These are phyloP conservation scores for Kingdonia uniflora DNA, from an alignment of 164 flowering plant species.

Conservation along the genomic window DNA sequence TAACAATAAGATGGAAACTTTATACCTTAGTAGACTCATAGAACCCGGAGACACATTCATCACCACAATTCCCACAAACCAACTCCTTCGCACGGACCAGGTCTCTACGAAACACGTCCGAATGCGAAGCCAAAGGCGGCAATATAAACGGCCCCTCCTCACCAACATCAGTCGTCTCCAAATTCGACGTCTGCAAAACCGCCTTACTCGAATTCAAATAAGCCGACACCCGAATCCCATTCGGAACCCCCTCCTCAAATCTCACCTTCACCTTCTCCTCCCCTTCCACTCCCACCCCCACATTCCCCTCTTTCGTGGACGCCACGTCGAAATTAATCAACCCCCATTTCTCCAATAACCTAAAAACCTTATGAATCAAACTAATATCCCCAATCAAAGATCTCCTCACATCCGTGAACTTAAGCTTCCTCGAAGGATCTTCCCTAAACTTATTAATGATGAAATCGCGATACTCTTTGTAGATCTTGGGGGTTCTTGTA, in stretches of 20 bases:
- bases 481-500: conserved; percentile 63
- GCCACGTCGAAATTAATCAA: conserved; percentile 56
- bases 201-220: conserved; percentile 45
- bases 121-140: conserved; percentile 69
- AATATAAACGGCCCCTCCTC: conserved; percentile 23
- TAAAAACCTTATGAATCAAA: conserved; percentile 53
- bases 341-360: conserved; percentile 74
- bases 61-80: conserved; percentile 60
- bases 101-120: conserved; percentile 47
- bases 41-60: conserved; percentile 27
- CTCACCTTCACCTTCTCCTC: conserved; percentile 24
- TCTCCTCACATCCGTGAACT: conserved; percentile 73
- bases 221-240: conserved; percentile 65
- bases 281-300: conserved; percentile 8
- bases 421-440: conserved; percentile 55
- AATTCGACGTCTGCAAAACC: conserved; percentile 13
- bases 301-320: background rate
- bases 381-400: conserved; percentile 74
- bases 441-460: conserved; percentile 79
- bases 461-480: conserved; percentile 85
- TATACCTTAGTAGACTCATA: conserved; percentile 52
- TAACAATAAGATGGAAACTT: too few relatives aligned
- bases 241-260: conserved; percentile 72
- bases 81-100: conserved; percentile 18
- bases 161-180: conserved; percentile 5